Evolutionary conservation across 768 basidiomycete species (phyloP).

Genomic region (Agaricus subrufescens): DNA sequence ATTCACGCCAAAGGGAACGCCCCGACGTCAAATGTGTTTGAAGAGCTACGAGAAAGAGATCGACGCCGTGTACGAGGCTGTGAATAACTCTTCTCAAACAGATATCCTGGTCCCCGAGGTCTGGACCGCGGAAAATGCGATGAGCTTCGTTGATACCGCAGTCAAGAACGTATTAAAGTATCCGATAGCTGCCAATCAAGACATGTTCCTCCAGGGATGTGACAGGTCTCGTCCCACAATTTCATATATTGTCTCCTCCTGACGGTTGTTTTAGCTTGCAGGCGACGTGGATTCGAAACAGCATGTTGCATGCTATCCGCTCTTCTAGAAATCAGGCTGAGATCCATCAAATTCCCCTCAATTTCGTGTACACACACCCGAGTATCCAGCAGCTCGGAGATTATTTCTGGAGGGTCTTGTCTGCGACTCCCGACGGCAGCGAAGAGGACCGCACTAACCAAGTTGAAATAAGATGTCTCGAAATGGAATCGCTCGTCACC

Average conservation of each 20-base stretch:
- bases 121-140: conserved; percentile 16
- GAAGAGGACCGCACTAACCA: neutral
- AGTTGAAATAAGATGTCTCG: neutral
- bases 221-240: conserved; percentile 24
- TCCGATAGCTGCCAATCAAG: conserved; percentile 23
- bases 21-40: conserved; percentile 31
- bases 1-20: conserved; percentile 22
- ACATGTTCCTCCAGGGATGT: conserved; percentile 36
- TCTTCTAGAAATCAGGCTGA: conserved; percentile 10
- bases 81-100: conserved; percentile 25
- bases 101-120: conserved; percentile 19
- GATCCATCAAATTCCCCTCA: conserved; percentile 18
- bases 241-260: neutral
- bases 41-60: conserved; percentile 37
- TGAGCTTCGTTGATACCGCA: conserved; percentile 10
- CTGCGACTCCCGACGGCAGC: neutral
- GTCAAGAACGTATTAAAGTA: conserved; percentile 26
- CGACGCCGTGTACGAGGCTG: conserved; percentile 25
- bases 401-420: neutral
- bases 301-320: conserved; percentile 29
- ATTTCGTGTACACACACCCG: conserved; percentile 32
- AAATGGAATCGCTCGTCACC: neutral
- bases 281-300: conserved; percentile 36
- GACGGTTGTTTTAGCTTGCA: conserved; percentile 24
- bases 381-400: conserved; percentile 18